Evolutionary conservation across 192 early-diverging fungal species (phyloP).

Genomic region (Coemansia sp.): DNA sequence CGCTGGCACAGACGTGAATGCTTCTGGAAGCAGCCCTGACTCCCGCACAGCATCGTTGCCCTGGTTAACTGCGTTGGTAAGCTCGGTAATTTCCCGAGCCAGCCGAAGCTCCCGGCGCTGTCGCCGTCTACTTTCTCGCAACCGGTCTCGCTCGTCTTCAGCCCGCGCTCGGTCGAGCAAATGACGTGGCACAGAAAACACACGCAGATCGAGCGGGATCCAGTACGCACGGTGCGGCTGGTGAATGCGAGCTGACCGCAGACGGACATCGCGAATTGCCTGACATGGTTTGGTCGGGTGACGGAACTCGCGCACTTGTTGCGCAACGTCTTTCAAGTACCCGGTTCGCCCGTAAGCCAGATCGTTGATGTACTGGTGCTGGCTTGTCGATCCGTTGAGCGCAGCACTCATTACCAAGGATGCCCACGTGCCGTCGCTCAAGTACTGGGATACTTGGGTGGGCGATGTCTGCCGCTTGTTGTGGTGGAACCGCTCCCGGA

Average conservation of each 20-base stretch:
- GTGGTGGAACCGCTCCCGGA: constrained; percentile 52
- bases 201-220: constrained; percentile 43
- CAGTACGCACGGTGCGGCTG: constrained; percentile 45
- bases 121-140: constrained; percentile 1
- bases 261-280: constrained; percentile 41
- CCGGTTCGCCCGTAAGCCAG: constrained; percentile 51
- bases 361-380: constrained; percentile 31
- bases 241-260: constrained; percentile 21
- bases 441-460: constrained; percentile 12
- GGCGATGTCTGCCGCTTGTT: constrained; percentile 44
- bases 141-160: constrained; percentile 18
- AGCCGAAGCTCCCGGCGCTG: constrained; percentile 12
- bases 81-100: constrained; percentile 13
- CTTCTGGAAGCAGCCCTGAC: constrained; percentile 32
- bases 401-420: constrained; percentile 21
- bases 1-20: constrained; percentile 26
- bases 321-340: constrained; percentile 32
- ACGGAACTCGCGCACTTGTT: constrained; percentile 25
- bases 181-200: constrained; percentile 25
- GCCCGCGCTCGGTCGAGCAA: constrained; percentile 18
- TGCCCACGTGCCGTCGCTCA: constrained; percentile 33
- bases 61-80: constrained; percentile 23
- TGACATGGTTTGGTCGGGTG: constrained; percentile 46
- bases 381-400: constrained; percentile 6
- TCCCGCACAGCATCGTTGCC: constrained; percentile 24